phyloP scores from a whole-genome alignment of 768 basidiomycete genomes.

The Rhodotorula kratochvilovae region DNA sequence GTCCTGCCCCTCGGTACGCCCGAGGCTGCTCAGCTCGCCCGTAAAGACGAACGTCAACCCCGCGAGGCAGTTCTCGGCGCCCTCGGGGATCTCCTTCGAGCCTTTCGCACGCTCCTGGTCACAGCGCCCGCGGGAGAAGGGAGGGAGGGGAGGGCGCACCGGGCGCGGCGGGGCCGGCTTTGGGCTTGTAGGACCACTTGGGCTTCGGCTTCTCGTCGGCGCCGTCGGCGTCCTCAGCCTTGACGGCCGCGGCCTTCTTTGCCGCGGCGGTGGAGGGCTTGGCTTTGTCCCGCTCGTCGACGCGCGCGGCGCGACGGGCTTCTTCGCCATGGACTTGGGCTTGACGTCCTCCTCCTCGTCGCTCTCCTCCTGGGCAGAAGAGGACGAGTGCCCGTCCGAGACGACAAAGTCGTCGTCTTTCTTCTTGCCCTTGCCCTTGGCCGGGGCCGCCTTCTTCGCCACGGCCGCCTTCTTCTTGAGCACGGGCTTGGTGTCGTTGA shows the following conservation, averaged over 20 bases:
- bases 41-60: conserved; percentile 94
- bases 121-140: conserved; percentile 37
- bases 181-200: conserved; percentile 46
- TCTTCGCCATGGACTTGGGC: conserved; percentile 12
- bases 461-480: background rate
- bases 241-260: conserved; percentile 3
- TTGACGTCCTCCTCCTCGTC: conserved; percentile 32
- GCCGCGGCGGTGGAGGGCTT: conserved; percentile 5
- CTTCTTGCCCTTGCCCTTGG: background rate
- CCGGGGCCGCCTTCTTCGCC: background rate
- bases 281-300: conserved; percentile 13
- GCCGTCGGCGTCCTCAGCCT: conserved; percentile 36
- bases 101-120: conserved; percentile 48
- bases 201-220: conserved; percentile 45
- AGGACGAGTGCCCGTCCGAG: too few relatives aligned
- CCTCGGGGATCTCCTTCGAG: conserved; percentile 67
- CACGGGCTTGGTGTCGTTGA: background rate
- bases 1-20: conserved; percentile 79
- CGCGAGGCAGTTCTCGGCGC: conserved; percentile 66
- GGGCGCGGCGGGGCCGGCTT: conserved; percentile 53
- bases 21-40: conserved; percentile 74
- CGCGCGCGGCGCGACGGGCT: conserved; percentile 3
- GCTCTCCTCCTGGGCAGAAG: background rate
- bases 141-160: conserved; percentile 54
- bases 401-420: background rate